These are phyloP conservation scores for Cystobasidium tubakii DNA, from an alignment of 768 basidiomycete genomes.

Conservation along the genomic window DNA sequence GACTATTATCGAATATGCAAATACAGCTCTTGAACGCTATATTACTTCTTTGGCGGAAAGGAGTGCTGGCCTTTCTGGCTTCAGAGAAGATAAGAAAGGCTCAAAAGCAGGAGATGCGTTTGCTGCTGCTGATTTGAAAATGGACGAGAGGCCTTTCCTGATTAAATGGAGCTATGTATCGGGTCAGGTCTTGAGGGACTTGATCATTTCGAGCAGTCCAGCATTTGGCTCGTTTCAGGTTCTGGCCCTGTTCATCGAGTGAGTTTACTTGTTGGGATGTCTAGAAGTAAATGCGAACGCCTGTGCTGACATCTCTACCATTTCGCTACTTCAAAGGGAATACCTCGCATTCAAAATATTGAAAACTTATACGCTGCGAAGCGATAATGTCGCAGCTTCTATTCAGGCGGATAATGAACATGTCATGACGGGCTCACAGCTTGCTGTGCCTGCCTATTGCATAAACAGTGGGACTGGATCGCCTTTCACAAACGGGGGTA, in stretches of 20 bases:
- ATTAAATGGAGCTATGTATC: constrained; percentile 32
- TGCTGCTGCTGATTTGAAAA: constrained; percentile 2
- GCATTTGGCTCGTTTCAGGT: constrained; percentile 38
- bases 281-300: too few relatives aligned
- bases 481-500: background rate
- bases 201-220: constrained; percentile 14
- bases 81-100: background rate
- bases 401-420: background rate
- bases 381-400: constrained; percentile 22
- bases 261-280: too few relatives aligned
- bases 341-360: constrained; percentile 32
- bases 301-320: too few relatives aligned
- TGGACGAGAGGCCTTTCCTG: background rate
- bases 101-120: background rate
- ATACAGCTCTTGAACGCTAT: constrained; percentile 1
- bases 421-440: background rate
- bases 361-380: constrained; percentile 6
- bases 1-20: background rate
- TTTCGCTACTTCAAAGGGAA: too few relatives aligned
- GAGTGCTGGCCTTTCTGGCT: background rate
- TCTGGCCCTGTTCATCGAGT: constrained; percentile 35
- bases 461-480: background rate
- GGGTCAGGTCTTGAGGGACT: constrained; percentile 22
- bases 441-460: background rate
- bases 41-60: background rate